Base-by-base conservation (phyloP, 2,329 filamentous ascomycete genomes). In the Colletotrichum lupini region DNA sequence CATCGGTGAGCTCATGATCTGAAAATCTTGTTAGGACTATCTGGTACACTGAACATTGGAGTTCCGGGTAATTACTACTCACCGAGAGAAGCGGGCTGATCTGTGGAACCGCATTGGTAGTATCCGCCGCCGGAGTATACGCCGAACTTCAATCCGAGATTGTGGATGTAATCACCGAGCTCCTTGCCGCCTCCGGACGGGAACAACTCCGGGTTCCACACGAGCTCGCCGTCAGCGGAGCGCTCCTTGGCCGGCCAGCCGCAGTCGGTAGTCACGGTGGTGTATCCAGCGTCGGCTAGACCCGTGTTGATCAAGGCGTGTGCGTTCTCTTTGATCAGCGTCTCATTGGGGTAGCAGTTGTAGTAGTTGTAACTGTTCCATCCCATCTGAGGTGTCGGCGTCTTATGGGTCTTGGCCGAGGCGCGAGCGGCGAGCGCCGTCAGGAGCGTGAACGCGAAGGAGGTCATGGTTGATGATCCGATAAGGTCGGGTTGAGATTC, bases 301-400 rank as follows among this genome's bases (percentile, higher is more conserved):
- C 88, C 88, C 0, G 88, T 80, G 56, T 87, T 84, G 0, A 90
- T 83, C 0, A 92, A 78, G 0, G 87, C 89, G 55, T 88, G 80
- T 0, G 88, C 87, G 69, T 89, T 91, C 3, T 82, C 79, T 55
- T 85, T 83, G 28, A 90, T 85, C 49, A 87, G 86, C 1, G 78
- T 79, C 74, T 89, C 85, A 53, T 81, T 86, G 0, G 86, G 86
- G 1, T 79, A 79, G 77, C 88, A 90, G 62, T 80, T 82, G 78
- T 88, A 89, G 53, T 86, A 82, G 67, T 92, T 92, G 75, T 91
- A 91, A 2, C 85, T 87, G 73, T 91, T 91, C 89, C 89, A 91
- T 14, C 88, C 84, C 85, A 86, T 85, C 0, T 83, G 82, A 2
- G 85, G 85, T 1, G 83, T 83, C 5, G 78, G 75, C 1, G 80